Base-by-base conservation (phyloP, 2,329 filamentous ascomycete genomes). In the Penicillium glabrum region DNA sequence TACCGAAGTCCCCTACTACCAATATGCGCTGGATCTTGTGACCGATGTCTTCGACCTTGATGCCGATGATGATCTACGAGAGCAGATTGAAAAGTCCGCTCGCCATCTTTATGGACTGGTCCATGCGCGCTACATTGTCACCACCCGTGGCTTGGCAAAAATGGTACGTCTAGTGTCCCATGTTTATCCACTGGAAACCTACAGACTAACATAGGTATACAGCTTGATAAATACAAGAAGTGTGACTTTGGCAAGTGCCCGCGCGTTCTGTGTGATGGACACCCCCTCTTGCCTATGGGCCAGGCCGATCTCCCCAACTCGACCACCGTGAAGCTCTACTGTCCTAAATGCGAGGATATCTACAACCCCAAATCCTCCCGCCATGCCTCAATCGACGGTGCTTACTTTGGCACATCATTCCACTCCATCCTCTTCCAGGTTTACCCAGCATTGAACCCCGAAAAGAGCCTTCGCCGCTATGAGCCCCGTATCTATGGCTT, bases 341-440 rank as follows among this genome's bases (percentile, higher is more conserved):
- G 95, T 77, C 88, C 90, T 47, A 91, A 92, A 68, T 99, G 95
- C 81, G 95, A 99, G 82, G 95, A 99, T 75, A 89, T 96, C 58
- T 99, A 99, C 83, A 98, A 98, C 78, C 95, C 95, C 45, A 99
- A 99, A 76, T 98, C 95, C 3, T 93, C 91, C 21, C 91, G 95
- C 27, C 95, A 99, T 77, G 92, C 93, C 50, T 85, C 89, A 57
- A 97, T 99, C 69, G 95, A 99, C 73, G 95, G 95, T 61, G 95
- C 95, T 63, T 99, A 98, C 82, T 99, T 99, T 67, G 95, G 95
- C 66, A 93, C 93, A 47, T 96, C 91, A 3, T 99, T 99, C 82
- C 93, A 97, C 82, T 97, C 97, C 79, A 97, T 99, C 77, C 86
- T 99, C 61, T 98, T 99, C 81, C 95, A 99, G 76, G 95, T 99